These are phyloP conservation scores for Eimeria tenella DNA, from an alignment of 169 alveolate species.

Conservation along the genomic window DNA sequence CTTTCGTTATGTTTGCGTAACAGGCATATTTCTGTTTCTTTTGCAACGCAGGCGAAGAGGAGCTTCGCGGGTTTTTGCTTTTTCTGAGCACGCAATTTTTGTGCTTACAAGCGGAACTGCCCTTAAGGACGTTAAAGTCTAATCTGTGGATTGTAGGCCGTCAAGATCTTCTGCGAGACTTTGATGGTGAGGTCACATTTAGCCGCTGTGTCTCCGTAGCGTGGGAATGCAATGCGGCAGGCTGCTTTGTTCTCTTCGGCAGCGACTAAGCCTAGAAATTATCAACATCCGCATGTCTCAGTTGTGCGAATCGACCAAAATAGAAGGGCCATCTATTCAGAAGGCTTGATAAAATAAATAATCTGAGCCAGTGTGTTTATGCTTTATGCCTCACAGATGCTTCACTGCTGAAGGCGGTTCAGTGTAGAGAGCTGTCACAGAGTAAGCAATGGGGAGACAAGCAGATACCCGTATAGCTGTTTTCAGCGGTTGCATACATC, in stretches of 20 bases:
- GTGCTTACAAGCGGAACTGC: slow-evolving; percentile 48
- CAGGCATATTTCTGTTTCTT: neutral
- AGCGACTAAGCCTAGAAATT: too few species aligned
- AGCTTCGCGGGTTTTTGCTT: slow-evolving; percentile 39
- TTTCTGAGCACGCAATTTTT: slow-evolving; percentile 41
- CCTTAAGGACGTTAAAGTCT: slow-evolving; percentile 11
- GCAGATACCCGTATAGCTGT: neutral
- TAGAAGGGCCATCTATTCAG: too few species aligned
- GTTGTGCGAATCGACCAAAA: too few species aligned
- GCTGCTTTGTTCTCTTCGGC: too few species aligned
- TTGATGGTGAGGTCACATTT: slow-evolving; percentile 41
- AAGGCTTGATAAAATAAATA: too few species aligned
- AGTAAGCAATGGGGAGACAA: neutral
- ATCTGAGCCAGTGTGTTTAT: neutral
- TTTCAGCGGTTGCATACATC: too few species aligned
- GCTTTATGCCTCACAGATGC: slow-evolving; percentile 4
- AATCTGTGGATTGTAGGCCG: slow-evolving; percentile 46
- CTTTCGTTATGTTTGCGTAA: too few species aligned
- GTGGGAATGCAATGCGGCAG: too few species aligned
- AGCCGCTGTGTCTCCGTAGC: too few species aligned
- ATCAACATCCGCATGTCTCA: too few species aligned
- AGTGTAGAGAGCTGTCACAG: slow-evolving; percentile 28
- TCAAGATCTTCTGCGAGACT: slow-evolving; percentile 25
- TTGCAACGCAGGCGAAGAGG: slow-evolving; percentile 55
- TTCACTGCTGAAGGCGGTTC: slow-evolving; percentile 60